Evolutionary conservation across 768 basidiomycete genomes (phyloP).

Genomic region (Tubosaeta sp.): DNA sequence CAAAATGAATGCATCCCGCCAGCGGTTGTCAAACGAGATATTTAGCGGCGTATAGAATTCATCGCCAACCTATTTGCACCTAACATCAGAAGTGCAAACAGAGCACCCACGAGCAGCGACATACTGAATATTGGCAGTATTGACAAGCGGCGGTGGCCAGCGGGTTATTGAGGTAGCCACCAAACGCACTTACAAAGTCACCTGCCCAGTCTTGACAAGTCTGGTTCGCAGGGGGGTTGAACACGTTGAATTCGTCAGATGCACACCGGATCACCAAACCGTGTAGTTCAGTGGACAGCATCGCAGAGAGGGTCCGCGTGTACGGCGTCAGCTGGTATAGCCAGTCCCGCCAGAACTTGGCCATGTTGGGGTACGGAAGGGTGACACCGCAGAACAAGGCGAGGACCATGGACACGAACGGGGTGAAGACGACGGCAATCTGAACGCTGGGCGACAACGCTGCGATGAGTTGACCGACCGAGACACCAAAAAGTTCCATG

Average conservation of each 20-base stretch:
- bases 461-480: constrained; percentile 69
- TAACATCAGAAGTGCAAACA: neutral
- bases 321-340: constrained; percentile 70
- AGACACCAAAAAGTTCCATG: constrained; percentile 69
- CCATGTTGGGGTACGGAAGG: constrained; percentile 61
- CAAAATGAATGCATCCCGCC: constrained; percentile 67
- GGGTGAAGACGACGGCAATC: constrained; percentile 77
- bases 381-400: constrained; percentile 79
- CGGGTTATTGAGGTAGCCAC: constrained; percentile 74
- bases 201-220: constrained; percentile 69
- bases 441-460: constrained; percentile 74
- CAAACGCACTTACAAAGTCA: constrained; percentile 55
- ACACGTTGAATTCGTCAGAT: constrained; percentile 62
- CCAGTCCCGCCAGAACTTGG: constrained; percentile 73
- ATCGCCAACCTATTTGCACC: constrained; percentile 46
- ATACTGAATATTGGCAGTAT: constrained; percentile 63
- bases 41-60: constrained; percentile 68
- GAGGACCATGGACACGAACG: constrained; percentile 63
- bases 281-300: constrained; percentile 75
- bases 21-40: constrained; percentile 55
- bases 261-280: constrained; percentile 63
- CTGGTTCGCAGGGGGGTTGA: constrained; percentile 70
- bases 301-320: constrained; percentile 64
- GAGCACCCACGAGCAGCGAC: constrained; percentile 1
- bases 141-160: constrained; percentile 57